These are phyloP conservation scores for Thermochaetoides dissita DNA, from an alignment of 2,329 filamentous ascomycete genomes.

Conservation along the genomic window DNA sequence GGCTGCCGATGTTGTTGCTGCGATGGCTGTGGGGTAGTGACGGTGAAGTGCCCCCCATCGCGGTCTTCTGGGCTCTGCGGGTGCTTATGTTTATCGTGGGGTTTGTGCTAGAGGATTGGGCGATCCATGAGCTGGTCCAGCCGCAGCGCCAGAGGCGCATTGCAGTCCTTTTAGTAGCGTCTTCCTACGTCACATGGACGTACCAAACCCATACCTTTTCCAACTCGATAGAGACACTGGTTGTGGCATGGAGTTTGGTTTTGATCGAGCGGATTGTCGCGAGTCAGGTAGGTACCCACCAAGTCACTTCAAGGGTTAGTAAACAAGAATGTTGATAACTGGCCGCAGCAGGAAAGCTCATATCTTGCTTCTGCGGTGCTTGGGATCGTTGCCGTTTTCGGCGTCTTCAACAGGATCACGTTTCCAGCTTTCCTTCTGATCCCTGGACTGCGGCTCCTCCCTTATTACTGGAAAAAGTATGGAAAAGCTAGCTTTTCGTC, in stretches of 20 bases:
- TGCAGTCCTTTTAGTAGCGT: slow-evolving; percentile 74
- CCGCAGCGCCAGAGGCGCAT: slow-evolving; percentile 57
- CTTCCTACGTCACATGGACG: slow-evolving; percentile 97
- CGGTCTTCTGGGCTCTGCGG: slow-evolving; percentile 80
- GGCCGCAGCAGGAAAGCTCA: slow-evolving; percentile 53
- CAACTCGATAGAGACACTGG: slow-evolving; percentile 87
- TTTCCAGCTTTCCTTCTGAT: slow-evolving; percentile 87
- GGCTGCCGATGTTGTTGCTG: slow-evolving; percentile 80
- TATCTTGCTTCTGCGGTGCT: slow-evolving; percentile 63
- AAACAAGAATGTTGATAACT: slow-evolving; percentile 16
- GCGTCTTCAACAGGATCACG: slow-evolving; percentile 91
- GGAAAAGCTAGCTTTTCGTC: slow-evolving; percentile 17
- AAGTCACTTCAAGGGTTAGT: not conserved
- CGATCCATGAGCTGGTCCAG: slow-evolving; percentile 77
- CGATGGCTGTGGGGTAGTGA: slow-evolving; percentile 81
- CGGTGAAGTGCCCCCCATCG: slow-evolving; percentile 64
- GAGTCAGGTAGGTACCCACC: slow-evolving; percentile 47
- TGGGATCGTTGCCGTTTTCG: slow-evolving; percentile 69
- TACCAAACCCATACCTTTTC: slow-evolving; percentile 98
- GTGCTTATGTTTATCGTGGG: slow-evolving; percentile 87
- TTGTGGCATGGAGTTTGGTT: slow-evolving; percentile 87
- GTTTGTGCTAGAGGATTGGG: slow-evolving; percentile 97
- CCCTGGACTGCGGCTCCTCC: slow-evolving; percentile 68
- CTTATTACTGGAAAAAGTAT: slow-evolving; percentile 71
- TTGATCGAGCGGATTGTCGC: slow-evolving; percentile 75